These are phyloP conservation scores for Brettanomyces naardenensis DNA, from an alignment of 805 yeast species.

Conservation along the genomic window DNA sequence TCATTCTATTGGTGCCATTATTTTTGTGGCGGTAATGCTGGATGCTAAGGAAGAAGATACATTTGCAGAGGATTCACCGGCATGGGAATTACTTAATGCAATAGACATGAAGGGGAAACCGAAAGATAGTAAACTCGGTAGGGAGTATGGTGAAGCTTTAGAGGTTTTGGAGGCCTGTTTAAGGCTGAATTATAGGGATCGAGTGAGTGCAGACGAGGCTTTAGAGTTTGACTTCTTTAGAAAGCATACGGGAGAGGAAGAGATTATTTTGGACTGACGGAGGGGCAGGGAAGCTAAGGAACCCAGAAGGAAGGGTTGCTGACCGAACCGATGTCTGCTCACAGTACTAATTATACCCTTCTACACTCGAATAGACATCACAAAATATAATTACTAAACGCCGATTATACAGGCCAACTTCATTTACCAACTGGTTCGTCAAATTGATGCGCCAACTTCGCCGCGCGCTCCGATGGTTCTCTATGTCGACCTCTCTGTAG, in stretches of 20 bases:
- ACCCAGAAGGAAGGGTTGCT: too few relatives aligned
- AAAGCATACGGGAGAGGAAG: conserved; percentile 25
- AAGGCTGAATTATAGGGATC: conserved; percentile 46
- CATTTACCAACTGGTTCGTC: too few relatives aligned
- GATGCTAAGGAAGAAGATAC: conserved; percentile 49
- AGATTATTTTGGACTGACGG: conserved; percentile 16
- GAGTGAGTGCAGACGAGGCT: conserved; percentile 52
- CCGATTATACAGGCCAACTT: too few relatives aligned
- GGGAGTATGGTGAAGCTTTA: conserved; percentile 36
- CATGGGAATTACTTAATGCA: conserved; percentile 51
- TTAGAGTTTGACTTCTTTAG: conserved; percentile 53
- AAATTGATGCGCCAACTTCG: too few relatives aligned
- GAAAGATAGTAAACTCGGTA: conserved; percentile 28
- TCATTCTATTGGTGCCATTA: conserved; percentile 32
- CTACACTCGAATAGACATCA: too few relatives aligned
- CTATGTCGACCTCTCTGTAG: too few relatives aligned
- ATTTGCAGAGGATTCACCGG: conserved; percentile 65
- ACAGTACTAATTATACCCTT: too few relatives aligned
- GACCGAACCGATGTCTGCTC: too few relatives aligned
- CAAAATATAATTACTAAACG: too few relatives aligned
- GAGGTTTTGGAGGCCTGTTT: conserved; percentile 51
- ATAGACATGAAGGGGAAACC: conserved; percentile 35
- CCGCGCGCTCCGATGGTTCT: too few relatives aligned
- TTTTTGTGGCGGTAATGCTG: conserved; percentile 32
- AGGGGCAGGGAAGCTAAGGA: background rate